Evolutionary conservation across 257 asterid genomes (phyloP), one percentile per base, ranked within the genome.

Genomic region (Leonotis leonurus): DNA sequence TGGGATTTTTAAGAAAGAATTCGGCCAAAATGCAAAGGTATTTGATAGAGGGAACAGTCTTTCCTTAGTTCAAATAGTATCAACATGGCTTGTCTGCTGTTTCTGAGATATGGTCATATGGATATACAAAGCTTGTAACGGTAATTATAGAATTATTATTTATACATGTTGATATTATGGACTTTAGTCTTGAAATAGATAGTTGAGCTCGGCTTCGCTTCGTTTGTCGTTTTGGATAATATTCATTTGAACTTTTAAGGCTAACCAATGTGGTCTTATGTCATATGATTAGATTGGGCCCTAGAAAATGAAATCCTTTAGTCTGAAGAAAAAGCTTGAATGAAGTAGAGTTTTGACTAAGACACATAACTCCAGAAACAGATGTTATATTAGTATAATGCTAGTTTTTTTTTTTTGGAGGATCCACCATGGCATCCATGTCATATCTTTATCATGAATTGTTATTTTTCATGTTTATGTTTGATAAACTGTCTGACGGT

Each of bases 1-100:
- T 66, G 97, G 94, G 45, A 87, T 85, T 65, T 89, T 89, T 86
- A 89, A 89, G 87, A 83, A 63, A 60, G 95, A 92, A 75, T 92
- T 89, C 69, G 99, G 97, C 33, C 66, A 86, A 73, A 67, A 92
- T 77, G 96, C 97, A 0, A 92, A 86, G 99, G 99, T 92, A 80
- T 29, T 5, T 70, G 27, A 6, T 64, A 12, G 25, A 18, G 36
- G 18, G 60, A 25, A 8, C 17, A 1, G 17, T 0, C 12, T 33
- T 54, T 17, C 58, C 12, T 44, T 66, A 18, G 49, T 32, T 11
- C n/a, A 11, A 17, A 33, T 49, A 2, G 9, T 33, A 2, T 49
- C 45, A 24, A 11, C 18, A 22, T 7, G 16, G 17, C 6, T 39
- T 5, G 41, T n/a, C 7, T 46, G 21, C n/a, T 40, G 36, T 56